Percentiles rank a stretch among this genome's conserved stretches.
Conservation (phyloP, 345 rosid genomes). For the Aurinia saxatilis region DNA sequence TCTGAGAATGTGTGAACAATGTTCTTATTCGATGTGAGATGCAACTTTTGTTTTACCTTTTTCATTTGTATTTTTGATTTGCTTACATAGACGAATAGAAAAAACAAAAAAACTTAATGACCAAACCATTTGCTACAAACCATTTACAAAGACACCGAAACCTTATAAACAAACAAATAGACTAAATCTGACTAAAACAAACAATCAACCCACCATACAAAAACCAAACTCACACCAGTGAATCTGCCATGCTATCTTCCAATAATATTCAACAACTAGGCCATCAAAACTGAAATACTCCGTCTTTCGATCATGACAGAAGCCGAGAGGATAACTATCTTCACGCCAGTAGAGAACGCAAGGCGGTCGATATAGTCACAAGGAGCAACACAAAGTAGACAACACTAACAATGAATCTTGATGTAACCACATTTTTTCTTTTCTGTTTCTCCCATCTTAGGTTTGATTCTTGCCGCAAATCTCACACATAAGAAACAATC, state of each 20-base stretch:
- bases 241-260: slow-evolving; percentile 6
- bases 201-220: slow-evolving; percentile 2
- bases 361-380: no score
- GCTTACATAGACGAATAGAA: neutral
- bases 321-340: slow-evolving; percentile 20
- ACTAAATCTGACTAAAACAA: neutral
- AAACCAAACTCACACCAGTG: slow-evolving; percentile 1
- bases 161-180: neutral
- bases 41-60: neutral
- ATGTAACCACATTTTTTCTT: neutral
- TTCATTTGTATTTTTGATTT: neutral
- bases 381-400: slow-evolving; percentile 1
- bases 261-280: slow-evolving; percentile 9
- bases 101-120: neutral
- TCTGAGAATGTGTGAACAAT: neutral
- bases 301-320: slow-evolving; percentile 16
- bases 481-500: slow-evolving; percentile 41
- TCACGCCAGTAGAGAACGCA: slow-evolving; percentile 4
- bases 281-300: slow-evolving; percentile 6
- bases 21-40: neutral
- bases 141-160: neutral
- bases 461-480: neutral
- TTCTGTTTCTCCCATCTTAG: neutral
- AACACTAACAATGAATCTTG: slow-evolving; percentile 6
- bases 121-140: slow-evolving; percentile 9